Evolutionary conservation across 1,139 yeast genomes (phyloP), one percentile per base, ranked within the genome.

Genomic region (Saccharomycopsis crataegensis): DNA sequence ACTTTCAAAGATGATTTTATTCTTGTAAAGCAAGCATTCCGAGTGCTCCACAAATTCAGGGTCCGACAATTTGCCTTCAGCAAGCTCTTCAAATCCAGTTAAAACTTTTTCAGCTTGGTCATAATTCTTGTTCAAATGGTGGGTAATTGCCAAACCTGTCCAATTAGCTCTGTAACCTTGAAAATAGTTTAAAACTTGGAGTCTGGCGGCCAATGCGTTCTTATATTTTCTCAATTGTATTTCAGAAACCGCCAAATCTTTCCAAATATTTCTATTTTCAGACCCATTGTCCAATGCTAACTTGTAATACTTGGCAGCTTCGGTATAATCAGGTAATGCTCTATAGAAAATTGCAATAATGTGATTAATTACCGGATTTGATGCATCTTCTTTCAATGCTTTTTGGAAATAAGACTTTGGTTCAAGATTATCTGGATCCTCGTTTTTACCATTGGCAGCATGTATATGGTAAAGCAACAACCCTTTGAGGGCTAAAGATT

Each of bases 111-210:
- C 82, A 3, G 96, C 94, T 14, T 78, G 79, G 38, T 71, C 72
- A 63, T 75, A 78, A 64, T 91, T 89, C 33, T 79, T 77, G 64
- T 78, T 79, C 64, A 91, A 74, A 66, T 87, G 89, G 64, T 86
- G 89, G 0, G 97, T 96, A 43, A 88, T 76, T 0, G 96, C 97
- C 54, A 87, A 74, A 0, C 86, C 85, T 2, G 96, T 86, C 97
- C 98, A 94, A 64, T 89, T 86, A 60, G 94, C 93, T 60, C 97
- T 79, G 65, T 80, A 85, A 0, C 96, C 96, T 11, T 96, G 85
- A 62, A 81, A 86, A 45, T 79, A 78, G 62, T 86, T 88, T 67
- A 94, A 75, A 64, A 82, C 82, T 48, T 76, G 76, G 58, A 80
- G 81, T 63, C 98, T 78, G 2, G 93, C 77, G 16, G 71, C 77